Conservation (phyloP, 495 filamentous ascomycete species). For the Aspergillus sclerotiicarbonarius region DNA sequence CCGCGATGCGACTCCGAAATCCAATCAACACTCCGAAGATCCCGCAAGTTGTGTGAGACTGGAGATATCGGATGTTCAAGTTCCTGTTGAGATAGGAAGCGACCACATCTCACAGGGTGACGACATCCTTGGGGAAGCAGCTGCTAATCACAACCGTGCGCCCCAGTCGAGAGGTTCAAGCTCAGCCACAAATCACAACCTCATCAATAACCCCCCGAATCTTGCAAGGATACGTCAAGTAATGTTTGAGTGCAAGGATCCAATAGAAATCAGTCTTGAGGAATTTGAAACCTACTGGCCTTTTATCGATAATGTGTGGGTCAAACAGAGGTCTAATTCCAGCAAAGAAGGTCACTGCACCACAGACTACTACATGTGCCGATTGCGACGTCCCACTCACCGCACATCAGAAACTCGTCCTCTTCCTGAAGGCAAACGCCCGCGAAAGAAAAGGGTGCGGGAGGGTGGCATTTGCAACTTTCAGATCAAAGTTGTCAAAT, state of each 20-base stretch:
- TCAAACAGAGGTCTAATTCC: conserved; percentile 50
- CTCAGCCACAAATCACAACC: conserved; percentile 15
- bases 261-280: conserved; percentile 49
- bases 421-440: conserved; percentile 50
- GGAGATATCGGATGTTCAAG: not conserved
- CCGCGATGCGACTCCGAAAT: not conserved
- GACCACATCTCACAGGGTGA: not conserved
- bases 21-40: not conserved
- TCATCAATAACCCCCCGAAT: conserved; percentile 47
- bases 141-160: not conserved
- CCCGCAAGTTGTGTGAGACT: not conserved
- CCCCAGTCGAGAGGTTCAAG: not conserved
- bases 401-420: conserved; percentile 43
- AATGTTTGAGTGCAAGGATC: conserved; percentile 51
- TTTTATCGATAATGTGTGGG: conserved; percentile 55
- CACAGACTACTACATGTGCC: conserved; percentile 54
- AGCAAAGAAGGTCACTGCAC: conserved; percentile 50
- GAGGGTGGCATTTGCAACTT: conserved; percentile 53
- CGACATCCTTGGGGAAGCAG: not conserved
- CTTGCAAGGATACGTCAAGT: conserved; percentile 45
- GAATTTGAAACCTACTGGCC: conserved; percentile 56
- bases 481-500: conserved; percentile 50
- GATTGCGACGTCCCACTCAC: conserved; percentile 45
- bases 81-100: not conserved
- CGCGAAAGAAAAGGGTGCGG: conserved; percentile 48